Percentiles rank a stretch among this genome's conserved stretches.
These are phyloP conservation scores for Ilex paraguariensis DNA, from an alignment of 305 asterid species.

Conservation along the genomic window DNA sequence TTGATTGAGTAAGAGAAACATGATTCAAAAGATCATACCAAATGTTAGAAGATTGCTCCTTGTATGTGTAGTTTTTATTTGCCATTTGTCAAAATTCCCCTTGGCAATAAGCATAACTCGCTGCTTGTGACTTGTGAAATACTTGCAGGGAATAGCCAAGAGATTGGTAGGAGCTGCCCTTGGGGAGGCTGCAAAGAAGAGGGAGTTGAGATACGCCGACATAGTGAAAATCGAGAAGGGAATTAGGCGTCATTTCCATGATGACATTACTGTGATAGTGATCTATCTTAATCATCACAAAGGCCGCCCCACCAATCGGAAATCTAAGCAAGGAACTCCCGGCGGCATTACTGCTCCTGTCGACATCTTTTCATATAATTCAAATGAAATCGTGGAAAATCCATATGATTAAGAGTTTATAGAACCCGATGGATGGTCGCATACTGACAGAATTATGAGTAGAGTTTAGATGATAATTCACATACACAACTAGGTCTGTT, in stretches of 20 bases:
- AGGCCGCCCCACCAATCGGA: conserved; percentile 19
- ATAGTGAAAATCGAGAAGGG: conserved; percentile 84
- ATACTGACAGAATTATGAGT: conserved; percentile 11
- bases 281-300: conserved; percentile 66
- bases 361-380: conserved; percentile 63
- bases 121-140: not conserved
- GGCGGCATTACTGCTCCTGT: conserved; percentile 60
- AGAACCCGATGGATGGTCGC: conserved; percentile 21
- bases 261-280: conserved; percentile 84
- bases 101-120: too few relatives aligned
- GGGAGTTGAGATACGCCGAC: conserved; percentile 77
- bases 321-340: conserved; percentile 24
- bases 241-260: conserved; percentile 83
- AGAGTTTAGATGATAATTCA: not conserved
- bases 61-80: too few relatives aligned
- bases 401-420: conserved; percentile 19
- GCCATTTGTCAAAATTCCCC: too few relatives aligned
- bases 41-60: too few relatives aligned
- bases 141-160: conserved; percentile 90
- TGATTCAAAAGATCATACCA: too few relatives aligned
- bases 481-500: too few relatives aligned
- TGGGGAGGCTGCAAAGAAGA: conserved; percentile 83
- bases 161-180: conserved; percentile 74
- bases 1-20: too few relatives aligned
- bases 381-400: conserved; percentile 40